These are phyloP conservation scores for Populus tremula DNA, from an alignment of 345 rosid species.

Conservation along the genomic window DNA sequence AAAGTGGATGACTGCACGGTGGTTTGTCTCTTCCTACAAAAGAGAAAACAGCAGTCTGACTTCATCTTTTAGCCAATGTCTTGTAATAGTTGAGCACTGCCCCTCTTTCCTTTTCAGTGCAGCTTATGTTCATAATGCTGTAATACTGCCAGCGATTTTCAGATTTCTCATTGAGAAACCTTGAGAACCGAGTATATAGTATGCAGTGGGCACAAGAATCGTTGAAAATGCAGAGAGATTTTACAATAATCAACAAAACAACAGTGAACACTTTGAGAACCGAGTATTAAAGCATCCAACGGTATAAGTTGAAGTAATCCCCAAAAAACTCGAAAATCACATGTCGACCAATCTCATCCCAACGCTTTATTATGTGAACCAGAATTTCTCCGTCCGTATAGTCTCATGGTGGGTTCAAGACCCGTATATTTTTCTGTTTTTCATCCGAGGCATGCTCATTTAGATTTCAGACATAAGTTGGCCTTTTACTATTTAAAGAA, in stretches of 20 bases:
- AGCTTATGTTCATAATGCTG: background rate
- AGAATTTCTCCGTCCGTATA: background rate
- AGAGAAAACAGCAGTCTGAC: constrained; percentile 15
- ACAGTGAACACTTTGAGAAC: background rate
- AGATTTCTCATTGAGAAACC: background rate
- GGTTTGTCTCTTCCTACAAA: constrained; percentile 55
- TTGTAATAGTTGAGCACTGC: background rate
- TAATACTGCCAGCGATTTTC: background rate
- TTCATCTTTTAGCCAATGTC: background rate
- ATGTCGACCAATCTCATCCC: background rate
- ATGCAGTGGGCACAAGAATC: background rate
- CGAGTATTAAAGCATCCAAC: background rate
- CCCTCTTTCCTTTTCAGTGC: background rate
- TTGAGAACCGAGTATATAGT: background rate
- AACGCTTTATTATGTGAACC: background rate
- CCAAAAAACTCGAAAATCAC: background rate
- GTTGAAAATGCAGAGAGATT: background rate
- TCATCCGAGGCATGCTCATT: background rate
- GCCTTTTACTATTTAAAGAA: background rate
- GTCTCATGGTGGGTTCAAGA: background rate
- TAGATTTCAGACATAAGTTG: too few relatives aligned
- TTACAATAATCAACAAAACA: background rate
- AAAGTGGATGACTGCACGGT: constrained; percentile 71
- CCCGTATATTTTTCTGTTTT: background rate
- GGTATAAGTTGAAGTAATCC: background rate